Base-by-base conservation (phyloP, 2,329 filamentous ascomycete genomes). In the Penicillium palitans region DNA sequence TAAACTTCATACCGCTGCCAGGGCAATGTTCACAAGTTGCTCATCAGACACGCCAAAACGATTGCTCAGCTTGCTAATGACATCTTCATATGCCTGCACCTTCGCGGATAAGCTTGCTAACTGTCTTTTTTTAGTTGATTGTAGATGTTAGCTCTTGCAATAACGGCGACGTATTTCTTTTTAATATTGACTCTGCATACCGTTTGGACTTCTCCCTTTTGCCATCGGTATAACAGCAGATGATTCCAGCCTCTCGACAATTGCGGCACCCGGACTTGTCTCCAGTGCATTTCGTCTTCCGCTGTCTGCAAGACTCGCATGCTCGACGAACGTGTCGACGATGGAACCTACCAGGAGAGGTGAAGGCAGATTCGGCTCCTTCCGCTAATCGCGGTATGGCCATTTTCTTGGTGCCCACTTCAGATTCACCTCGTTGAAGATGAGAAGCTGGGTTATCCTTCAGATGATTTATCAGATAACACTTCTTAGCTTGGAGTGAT, bases 251-350 rank as follows among this genome's bases (percentile, higher is more conserved):
- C 51, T 79, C 76, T 45, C 72, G 68, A 57, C 78, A 80, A 54
- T 79, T 78, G 44, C 73, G 68, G 44, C 78, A 80, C 4, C 73
- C 72, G 31, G 76, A 76, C 53, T 75, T 73, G 54, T 79, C 77
- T 19, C 78, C 78, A 27, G 75, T 77, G 58, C 78, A 80, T 64
- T 79, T 80, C 37, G 75, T 79, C 63, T 79, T 80, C 44, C 76
- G 72, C 57, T 75, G 72, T 24, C 78, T 71, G 60, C 78, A 80
- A n/a, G 74, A 74, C 56, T 80, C 78, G 56, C 78, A 80, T 19
- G 78, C 77, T 55, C 72, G 72, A 44, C 70, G 71, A 33, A 74
- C 72, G 57, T 75, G 72, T 24, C 71, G 71, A 51, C 73, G 72
- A 47, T 74, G 73, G n/a, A 71, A 70, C 31, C 73, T 67, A 24